phyloP scores from a whole-genome alignment of 257 asterid species.

The Capsicum chinense region DNA sequence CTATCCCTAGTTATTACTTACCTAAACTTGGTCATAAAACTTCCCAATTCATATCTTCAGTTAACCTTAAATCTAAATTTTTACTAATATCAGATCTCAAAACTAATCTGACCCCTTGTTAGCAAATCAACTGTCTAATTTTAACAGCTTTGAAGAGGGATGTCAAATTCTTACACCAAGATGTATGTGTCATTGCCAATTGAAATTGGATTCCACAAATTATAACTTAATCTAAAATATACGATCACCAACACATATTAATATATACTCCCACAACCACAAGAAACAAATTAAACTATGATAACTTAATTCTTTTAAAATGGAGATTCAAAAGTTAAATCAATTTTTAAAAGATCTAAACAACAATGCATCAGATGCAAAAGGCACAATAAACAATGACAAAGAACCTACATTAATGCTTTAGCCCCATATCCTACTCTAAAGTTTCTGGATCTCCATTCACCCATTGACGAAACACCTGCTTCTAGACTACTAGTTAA shows the following conservation, averaged over 20 bases:
- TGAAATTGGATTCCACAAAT: constrained; percentile 8
- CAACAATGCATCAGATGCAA: neutral
- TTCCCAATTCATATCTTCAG: neutral
- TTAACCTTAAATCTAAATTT: neutral
- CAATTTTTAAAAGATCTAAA: neutral
- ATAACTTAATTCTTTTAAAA: neutral
- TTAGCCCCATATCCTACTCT: constrained; percentile 1
- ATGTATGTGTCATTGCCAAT: neutral
- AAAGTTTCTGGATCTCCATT: constrained; percentile 10
- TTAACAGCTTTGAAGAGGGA: neutral
- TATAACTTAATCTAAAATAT: constrained; percentile 14
- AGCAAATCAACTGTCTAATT: neutral
- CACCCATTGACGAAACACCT: neutral
- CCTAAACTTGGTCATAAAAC: neutral
- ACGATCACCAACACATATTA: neutral
- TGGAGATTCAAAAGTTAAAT: neutral
- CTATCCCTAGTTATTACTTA: neutral
- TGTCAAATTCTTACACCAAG: neutral
- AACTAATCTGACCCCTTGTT: neutral
- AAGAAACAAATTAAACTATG: constrained; percentile 4
- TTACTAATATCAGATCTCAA: neutral
- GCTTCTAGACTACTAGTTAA: neutral
- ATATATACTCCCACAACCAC: neutral
- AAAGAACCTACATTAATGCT: neutral
- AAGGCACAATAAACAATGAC: neutral